Evolutionary conservation across 2,329 filamentous ascomycete species (phyloP), one percentile per base, ranked within the genome.

Genomic region (Alternaria brassicicola): DNA sequence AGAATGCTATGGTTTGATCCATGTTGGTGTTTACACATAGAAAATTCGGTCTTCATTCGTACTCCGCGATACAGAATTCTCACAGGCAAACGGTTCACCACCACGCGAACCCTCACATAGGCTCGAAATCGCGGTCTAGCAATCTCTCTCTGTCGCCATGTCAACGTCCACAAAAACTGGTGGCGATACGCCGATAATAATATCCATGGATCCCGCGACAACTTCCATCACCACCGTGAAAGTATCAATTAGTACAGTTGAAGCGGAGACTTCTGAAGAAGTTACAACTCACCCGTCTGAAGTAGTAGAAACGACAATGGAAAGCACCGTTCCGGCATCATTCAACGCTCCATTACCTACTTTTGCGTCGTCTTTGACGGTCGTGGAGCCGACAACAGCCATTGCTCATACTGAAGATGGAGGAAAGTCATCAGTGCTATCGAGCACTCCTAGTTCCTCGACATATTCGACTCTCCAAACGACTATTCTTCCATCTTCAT

Each of bases 191-290:
- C 53, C 53, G 12, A 51, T 56, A 9, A 25, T 51, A 1, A 56
- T 56, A 35, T 56, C 53, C n/a, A 51, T 56, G 46, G 46, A 28
- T 2, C 38, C 46, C 9, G 45, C 52, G 9, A 35, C 15, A 15
- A 53, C 51, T 13, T 15, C 46, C 13, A 35, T 35, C 2, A 25
- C 39, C 10, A 45, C 30, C 15, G 23, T 47, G 2, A 2, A 17
- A 15, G 33, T 28, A 0, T 2, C 33, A 26, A n/a, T 26, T 3
- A 41, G 42, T 10, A 31, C 30, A 17, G 33, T 23, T 4, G 43
- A 47, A 33, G 8, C 10, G 30, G 30, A 33, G 43, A 47, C 19
- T 25, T 33, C 31, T 17, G 15, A 28, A 2, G 31, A n/a, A n/a
- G 19, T 33, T 4, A 33, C 19, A 8, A 47, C 21, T 1, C 28